Conservation (phyloP, 2,329 filamentous ascomycete species). For the Trichoderma sp. region DNA sequence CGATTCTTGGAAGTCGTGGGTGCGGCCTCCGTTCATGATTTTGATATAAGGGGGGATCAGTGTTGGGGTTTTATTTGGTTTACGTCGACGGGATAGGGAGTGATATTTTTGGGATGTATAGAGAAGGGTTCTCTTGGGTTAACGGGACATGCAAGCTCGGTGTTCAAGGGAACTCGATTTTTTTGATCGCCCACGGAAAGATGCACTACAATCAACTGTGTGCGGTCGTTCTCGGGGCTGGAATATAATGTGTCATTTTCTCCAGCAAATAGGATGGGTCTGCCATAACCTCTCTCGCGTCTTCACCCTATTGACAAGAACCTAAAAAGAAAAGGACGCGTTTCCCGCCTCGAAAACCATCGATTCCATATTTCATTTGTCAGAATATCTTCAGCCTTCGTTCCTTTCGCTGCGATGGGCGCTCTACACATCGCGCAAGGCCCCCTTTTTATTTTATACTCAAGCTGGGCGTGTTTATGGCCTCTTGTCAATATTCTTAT, state of each 20-base stretch:
- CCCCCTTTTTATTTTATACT: slow-evolving; percentile 17
- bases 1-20: slow-evolving; percentile 40
- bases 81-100: slow-evolving; percentile 24
- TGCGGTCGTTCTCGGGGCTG: slow-evolving; percentile 20
- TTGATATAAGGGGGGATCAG: slow-evolving; percentile 29
- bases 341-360: slow-evolving; percentile 23
- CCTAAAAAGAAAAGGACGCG: slow-evolving; percentile 26
- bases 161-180: slow-evolving; percentile 19
- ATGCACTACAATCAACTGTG: slow-evolving; percentile 15
- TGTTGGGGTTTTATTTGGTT: slow-evolving; percentile 33
- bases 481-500: slow-evolving; percentile 29
- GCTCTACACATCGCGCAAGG: background rate
- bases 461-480: slow-evolving; percentile 39
- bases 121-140: slow-evolving; percentile 32
- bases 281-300: slow-evolving; percentile 27
- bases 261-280: slow-evolving; percentile 28
- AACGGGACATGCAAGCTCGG: slow-evolving; percentile 35
- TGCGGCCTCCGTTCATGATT: slow-evolving; percentile 37
- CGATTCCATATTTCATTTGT: slow-evolving; percentile 18
- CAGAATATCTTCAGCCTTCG: slow-evolving; percentile 21
- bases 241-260: slow-evolving; percentile 34
- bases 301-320: slow-evolving; percentile 20
- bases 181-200: slow-evolving; percentile 18
- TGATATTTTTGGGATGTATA: slow-evolving; percentile 35
- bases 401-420: background rate